Conservation (phyloP, 2,329 filamentous ascomycete species). For the Fusarium citri region DNA sequence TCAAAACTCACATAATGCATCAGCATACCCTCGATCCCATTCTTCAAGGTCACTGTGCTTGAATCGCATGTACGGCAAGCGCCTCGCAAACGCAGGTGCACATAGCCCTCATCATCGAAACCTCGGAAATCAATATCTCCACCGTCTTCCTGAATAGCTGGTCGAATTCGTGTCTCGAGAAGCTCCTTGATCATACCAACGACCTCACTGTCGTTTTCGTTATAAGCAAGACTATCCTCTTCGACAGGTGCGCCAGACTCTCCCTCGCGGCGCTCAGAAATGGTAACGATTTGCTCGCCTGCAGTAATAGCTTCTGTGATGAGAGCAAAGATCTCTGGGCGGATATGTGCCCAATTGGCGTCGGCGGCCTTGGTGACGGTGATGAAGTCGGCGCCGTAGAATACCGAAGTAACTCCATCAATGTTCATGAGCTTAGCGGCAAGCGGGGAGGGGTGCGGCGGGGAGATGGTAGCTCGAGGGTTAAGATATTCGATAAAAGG, state of each 20-base stretch:
- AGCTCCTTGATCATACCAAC: constrained; percentile 99
- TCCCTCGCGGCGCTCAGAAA: constrained; percentile 70
- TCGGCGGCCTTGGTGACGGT: constrained; percentile 92
- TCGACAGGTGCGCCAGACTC: constrained; percentile 55
- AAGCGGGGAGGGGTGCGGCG: constrained; percentile 90
- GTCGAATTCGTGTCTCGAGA: constrained; percentile 92
- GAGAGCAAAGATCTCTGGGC: constrained; percentile 92
- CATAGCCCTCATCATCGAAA: constrained; percentile 83
- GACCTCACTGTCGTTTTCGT: constrained; percentile 92
- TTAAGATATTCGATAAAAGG: constrained; percentile 93
- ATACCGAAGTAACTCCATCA: constrained; percentile 93
- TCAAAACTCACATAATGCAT: constrained; percentile 85
- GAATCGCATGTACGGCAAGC: constrained; percentile 97
- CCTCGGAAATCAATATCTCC: constrained; percentile 96
- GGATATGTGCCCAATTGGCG: constrained; percentile 93
- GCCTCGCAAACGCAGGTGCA: constrained; percentile 87
- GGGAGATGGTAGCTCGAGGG: constrained; percentile 86
- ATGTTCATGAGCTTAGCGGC: constrained; percentile 92
- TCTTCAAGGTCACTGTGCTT: constrained; percentile 95
- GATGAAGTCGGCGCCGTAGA: constrained; percentile 96
- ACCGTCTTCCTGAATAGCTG: constrained; percentile 96
- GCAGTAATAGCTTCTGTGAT: constrained; percentile 93
- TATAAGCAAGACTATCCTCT: constrained; percentile 81
- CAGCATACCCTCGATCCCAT: constrained; percentile 97
- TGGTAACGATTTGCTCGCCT: constrained; percentile 83